These are phyloP conservation scores for Trapa incisa DNA, from an alignment of 345 rosid species.

Conservation along the genomic window DNA sequence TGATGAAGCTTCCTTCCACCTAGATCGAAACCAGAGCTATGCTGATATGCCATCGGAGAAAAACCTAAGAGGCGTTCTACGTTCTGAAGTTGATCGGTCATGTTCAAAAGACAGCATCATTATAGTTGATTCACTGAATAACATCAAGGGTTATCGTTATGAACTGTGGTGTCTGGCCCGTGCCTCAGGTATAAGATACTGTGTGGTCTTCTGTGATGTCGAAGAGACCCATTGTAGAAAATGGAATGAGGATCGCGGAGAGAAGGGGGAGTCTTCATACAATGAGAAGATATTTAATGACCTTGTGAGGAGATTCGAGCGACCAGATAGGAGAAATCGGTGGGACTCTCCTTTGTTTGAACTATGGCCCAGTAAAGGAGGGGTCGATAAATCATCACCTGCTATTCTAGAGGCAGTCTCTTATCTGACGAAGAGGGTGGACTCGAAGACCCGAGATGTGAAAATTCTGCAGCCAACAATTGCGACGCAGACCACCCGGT, in stretches of 20 bases:
- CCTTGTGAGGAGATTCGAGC: conserved; percentile 78
- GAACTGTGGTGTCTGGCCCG: conserved; percentile 97
- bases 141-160: conserved; percentile 88
- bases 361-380: conserved; percentile 45
- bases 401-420: conserved; percentile 63
- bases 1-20: conserved; percentile 72
- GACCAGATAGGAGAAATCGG: conserved; percentile 73
- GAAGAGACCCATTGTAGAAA: conserved; percentile 50
- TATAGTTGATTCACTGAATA: conserved; percentile 90
- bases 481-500: conserved; percentile 59
- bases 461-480: conserved; percentile 82
- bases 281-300: conserved; percentile 62
- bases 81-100: conserved; percentile 97
- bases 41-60: conserved; percentile 86
- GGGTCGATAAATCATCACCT: conserved; percentile 43
- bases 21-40: conserved; percentile 80
- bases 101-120: conserved; percentile 69
- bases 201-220: conserved; percentile 61
- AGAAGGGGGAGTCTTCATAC: conserved; percentile 47
- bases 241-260: conserved; percentile 71
- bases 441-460: conserved; percentile 58
- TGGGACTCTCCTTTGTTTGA: conserved; percentile 98
- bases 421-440: conserved; percentile 62
- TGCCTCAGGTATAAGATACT: conserved; percentile 73
- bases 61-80: conserved; percentile 75